phyloP scores from a whole-genome alignment of 1,139 yeast species.

The Cylindricascospora bacillispora region DNA sequence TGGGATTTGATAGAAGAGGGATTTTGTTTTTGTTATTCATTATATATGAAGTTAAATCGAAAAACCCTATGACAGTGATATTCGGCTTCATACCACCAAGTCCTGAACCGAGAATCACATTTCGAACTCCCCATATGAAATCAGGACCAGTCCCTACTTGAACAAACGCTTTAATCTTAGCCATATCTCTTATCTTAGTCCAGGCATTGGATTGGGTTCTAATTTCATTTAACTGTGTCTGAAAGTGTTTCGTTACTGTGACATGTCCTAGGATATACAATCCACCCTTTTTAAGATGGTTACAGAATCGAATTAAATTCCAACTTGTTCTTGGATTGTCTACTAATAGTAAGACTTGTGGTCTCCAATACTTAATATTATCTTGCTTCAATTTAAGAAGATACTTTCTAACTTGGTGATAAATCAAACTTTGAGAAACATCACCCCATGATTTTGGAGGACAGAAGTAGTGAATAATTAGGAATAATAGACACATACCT shows the following conservation, averaged over 20 bases:
- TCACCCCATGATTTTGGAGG: slow-evolving; percentile 98
- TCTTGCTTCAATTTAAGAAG: slow-evolving; percentile 70
- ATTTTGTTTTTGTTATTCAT: slow-evolving; percentile 1
- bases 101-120: slow-evolving; percentile 84
- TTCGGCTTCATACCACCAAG: slow-evolving; percentile 96
- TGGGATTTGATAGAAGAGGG: background rate
- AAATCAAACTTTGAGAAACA: slow-evolving; percentile 84
- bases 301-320: slow-evolving; percentile 89
- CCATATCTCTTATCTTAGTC: slow-evolving; percentile 65
- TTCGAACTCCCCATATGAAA: slow-evolving; percentile 91
- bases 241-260: slow-evolving; percentile 43
- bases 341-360: slow-evolving; percentile 74
- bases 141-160: slow-evolving; percentile 84
- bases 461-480: slow-evolving; percentile 74
- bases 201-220: slow-evolving; percentile 68
- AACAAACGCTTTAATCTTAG: slow-evolving; percentile 79
- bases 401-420: slow-evolving; percentile 92
- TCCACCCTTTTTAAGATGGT: slow-evolving; percentile 90
- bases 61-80: slow-evolving; percentile 81
- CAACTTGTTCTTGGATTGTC: slow-evolving; percentile 87
- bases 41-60: slow-evolving; percentile 31
- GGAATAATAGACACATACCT: slow-evolving; percentile 50
- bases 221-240: slow-evolving; percentile 52
- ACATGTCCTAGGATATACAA: slow-evolving; percentile 88
- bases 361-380: slow-evolving; percentile 95